These are phyloP conservation scores for Rhododendron griersonianum DNA, from an alignment of 148 eudicot species.

Conservation along the genomic window DNA sequence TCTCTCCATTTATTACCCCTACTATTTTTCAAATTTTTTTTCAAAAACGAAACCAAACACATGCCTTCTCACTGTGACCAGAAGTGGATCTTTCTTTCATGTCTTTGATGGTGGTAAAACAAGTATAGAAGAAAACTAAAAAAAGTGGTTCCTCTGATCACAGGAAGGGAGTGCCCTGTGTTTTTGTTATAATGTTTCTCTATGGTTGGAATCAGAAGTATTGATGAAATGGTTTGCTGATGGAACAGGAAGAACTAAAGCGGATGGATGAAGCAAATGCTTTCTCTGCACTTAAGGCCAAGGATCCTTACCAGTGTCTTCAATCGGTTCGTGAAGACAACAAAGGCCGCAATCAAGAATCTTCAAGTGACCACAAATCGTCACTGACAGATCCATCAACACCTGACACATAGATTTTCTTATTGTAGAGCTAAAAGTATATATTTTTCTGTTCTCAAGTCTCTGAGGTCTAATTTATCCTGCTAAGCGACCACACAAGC, in stretches of 20 bases:
- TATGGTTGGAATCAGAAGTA: not conserved
- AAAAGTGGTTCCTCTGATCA: not conserved
- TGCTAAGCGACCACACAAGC: not conserved
- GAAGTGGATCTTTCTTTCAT: not conserved
- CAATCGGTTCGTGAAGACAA: not conserved
- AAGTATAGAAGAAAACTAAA: not conserved
- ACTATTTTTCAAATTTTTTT: no score
- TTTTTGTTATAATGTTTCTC: not conserved
- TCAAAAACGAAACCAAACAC: no score
- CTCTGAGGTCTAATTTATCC: not conserved
- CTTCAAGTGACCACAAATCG: not conserved
- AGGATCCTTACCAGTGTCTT: not conserved
- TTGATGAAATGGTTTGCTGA: not conserved
- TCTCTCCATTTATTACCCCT: no score
- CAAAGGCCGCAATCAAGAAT: not conserved
- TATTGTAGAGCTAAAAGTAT: not conserved
- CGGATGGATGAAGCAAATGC: not conserved
- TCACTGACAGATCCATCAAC: not conserved
- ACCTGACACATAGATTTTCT: not conserved
- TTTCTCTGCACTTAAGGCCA: not conserved
- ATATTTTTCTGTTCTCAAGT: not conserved
- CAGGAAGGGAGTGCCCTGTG: not conserved
- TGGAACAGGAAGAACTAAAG: conserved; percentile 1
- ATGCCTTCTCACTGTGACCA: not conserved
- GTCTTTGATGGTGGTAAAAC: not conserved